phyloP scores from a whole-genome alignment of 345 rosid species.

The Brassica cretica region DNA sequence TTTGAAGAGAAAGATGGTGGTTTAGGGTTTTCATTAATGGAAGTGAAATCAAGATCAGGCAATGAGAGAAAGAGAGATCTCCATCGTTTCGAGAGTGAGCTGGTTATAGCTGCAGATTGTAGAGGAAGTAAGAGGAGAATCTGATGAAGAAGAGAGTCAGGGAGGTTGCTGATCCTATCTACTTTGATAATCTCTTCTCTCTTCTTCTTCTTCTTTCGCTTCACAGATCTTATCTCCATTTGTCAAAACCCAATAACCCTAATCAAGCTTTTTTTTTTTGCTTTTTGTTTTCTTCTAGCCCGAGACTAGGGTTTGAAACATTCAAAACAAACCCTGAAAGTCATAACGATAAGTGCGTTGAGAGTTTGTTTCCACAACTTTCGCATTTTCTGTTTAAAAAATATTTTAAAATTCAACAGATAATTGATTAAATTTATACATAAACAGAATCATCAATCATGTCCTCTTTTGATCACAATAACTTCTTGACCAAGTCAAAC shows the following conservation, averaged over 20 bases:
- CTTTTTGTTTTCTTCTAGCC: not conserved
- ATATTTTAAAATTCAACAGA: not conserved
- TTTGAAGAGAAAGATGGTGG: slow-evolving; percentile 23
- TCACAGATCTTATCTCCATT: not conserved
- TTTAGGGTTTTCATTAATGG: slow-evolving; percentile 34
- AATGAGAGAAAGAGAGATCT: slow-evolving; percentile 70
- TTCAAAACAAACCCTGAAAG: not conserved
- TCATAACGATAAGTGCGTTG: not conserved
- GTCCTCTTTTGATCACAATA: not conserved
- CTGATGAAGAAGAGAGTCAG: slow-evolving; percentile 62
- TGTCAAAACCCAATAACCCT: not conserved
- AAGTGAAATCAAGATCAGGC: slow-evolving; percentile 88
- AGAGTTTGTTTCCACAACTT: not conserved
- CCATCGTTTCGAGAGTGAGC: slow-evolving; percentile 67
- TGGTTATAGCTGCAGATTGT: slow-evolving; percentile 56
- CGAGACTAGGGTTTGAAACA: not conserved
- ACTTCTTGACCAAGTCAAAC: not conserved
- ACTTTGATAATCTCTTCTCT: slow-evolving; percentile 11
- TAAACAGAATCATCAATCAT: not conserved
- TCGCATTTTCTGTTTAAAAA: not conserved
- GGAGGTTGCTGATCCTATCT: slow-evolving; percentile 69
- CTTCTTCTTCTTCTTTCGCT: slow-evolving; percentile 45
- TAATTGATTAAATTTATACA: not conserved
- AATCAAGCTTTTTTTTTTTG: not conserved
- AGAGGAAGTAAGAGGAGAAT: slow-evolving; percentile 66